Evolutionary conservation across 2,329 filamentous ascomycete species (phyloP).

Genomic region (Colletotrichum destructivum): DNA sequence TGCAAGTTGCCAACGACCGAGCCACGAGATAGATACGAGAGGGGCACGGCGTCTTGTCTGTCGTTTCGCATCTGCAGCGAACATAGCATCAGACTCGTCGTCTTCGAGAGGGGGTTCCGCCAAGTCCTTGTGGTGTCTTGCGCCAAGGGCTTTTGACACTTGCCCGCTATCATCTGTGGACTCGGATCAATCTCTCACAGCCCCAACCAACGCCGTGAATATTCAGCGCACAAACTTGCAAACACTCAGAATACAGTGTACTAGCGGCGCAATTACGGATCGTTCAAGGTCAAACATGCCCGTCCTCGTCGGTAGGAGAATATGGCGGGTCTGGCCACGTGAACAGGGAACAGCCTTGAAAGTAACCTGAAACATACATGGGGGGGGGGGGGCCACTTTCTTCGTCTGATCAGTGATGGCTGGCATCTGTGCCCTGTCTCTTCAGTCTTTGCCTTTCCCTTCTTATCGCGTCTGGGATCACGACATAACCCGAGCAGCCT

Average conservation of each 20-base stretch:
- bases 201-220: slow-evolving; percentile 12
- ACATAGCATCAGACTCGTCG: slow-evolving; percentile 8
- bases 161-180: slow-evolving; percentile 5
- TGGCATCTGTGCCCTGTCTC: slow-evolving; percentile 34
- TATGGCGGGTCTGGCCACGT: slow-evolving; percentile 39
- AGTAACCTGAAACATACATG: slow-evolving; percentile 42
- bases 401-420: slow-evolving; percentile 42
- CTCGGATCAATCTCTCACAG: slow-evolving; percentile 13
- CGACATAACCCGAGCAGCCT: slow-evolving; percentile 14
- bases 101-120: background rate
- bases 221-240: slow-evolving; percentile 15
- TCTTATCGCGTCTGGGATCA: slow-evolving; percentile 1
- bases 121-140: slow-evolving; percentile 3
- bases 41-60: background rate
- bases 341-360: slow-evolving; percentile 27
- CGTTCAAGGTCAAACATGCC: slow-evolving; percentile 21
- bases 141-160: slow-evolving; percentile 9
- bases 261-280: background rate
- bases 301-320: slow-evolving; percentile 33
- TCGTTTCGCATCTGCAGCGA: slow-evolving; percentile 12
- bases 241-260: too few species aligned
- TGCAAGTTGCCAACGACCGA: background rate
- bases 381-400: background rate
- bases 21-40: background rate
- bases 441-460: slow-evolving; percentile 4